Conservation (phyloP, 495 filamentous ascomycete genomes). For the Daldinia caldariorum region DNA sequence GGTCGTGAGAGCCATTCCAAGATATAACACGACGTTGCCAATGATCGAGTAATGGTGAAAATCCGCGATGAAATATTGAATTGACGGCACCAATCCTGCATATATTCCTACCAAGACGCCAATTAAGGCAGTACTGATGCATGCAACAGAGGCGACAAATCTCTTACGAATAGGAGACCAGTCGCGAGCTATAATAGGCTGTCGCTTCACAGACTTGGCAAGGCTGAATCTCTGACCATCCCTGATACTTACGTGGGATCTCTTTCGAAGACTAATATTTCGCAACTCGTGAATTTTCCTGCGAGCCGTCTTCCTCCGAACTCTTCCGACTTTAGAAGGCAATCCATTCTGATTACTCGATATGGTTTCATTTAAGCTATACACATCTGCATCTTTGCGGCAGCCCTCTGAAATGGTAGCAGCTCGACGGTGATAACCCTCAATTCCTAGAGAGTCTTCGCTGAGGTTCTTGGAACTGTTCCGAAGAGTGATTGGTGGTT, state of each 20-base stretch:
- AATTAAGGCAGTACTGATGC: conserved; percentile 72
- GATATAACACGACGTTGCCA: conserved; percentile 76
- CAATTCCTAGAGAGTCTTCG: conserved; percentile 11
- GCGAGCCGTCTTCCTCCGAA: conserved; percentile 24
- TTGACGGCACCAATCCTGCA: conserved; percentile 76
- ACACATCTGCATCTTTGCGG: conserved; percentile 41
- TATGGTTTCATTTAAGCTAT: conserved; percentile 47
- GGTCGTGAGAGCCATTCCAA: conserved; percentile 73
- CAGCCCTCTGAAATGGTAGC: conserved; percentile 17
- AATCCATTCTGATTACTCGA: conserved; percentile 39
- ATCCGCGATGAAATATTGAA: conserved; percentile 76
- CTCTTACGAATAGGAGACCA: conserved; percentile 72
- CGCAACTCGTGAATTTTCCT: conserved; percentile 40
- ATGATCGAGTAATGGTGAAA: conserved; percentile 71
- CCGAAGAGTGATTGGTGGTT: conserved; percentile 51
- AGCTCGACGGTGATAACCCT: conserved; percentile 19
- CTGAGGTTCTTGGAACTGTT: conserved; percentile 48
- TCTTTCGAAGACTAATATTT: conserved; percentile 51
- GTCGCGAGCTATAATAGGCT: conserved; percentile 67
- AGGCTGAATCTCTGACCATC: conserved; percentile 63
- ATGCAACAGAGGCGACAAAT: conserved; percentile 72
- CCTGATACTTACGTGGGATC: conserved; percentile 54
- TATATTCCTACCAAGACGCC: conserved; percentile 78
- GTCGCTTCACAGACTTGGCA: conserved; percentile 60
- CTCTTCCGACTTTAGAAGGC: conserved; percentile 29